Evolutionary conservation across 192 early-diverging fungal species (phyloP), one percentile per base, ranked within the genome.

Genomic region (Bifiguratus adelaidae): DNA sequence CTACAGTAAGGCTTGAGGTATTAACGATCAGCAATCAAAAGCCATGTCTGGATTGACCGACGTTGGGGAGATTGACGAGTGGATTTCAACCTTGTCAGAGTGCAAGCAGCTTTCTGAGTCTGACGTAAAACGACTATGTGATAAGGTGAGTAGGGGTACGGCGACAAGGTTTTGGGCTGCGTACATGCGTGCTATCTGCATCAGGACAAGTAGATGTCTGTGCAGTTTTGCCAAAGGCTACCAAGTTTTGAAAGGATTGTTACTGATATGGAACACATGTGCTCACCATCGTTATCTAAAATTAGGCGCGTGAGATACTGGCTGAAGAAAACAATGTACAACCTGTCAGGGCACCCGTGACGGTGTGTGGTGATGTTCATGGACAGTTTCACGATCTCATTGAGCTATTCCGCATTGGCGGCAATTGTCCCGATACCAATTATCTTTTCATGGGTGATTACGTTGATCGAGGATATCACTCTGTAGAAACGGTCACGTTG

Each of bases 401-500:
- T 56, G 93, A 96, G 68, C 83, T 99, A 20, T 94, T 97, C 68
- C 82, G 83, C 47, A 94, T 95, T 50, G 94, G 96, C 41, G 96
- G 96, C 56, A 83, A 93, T 50, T 86, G 87, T 32, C 94, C 96
- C 5, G 81, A 95, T 55, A 97, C 93, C 48, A 95, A 97, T 66
- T 99, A 97, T 55, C 74, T 99, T 24, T 99, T 99, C 61, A 91
- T 99, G 91, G 95, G 95, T 37, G 96, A 99, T 67, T 99, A 97
- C 65, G 96, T 99, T 28, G 96, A 99, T 60, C 85, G 96, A 46
- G 96, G 96, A 33, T 96, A 96, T 62, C 92, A 97, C 70, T 89
- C 85, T 22, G 96, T 99, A 41, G 96, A 99, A 75, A 97, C 94
- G 2, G 91, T 99, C 44, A 82, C 92, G 13, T 68, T 97, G 42